Percentiles rank a stretch among this genome's conserved stretches.
phyloP scores from a whole-genome alignment of 2,329 filamentous ascomycete species.

The Pseudomassariella vexata region DNA sequence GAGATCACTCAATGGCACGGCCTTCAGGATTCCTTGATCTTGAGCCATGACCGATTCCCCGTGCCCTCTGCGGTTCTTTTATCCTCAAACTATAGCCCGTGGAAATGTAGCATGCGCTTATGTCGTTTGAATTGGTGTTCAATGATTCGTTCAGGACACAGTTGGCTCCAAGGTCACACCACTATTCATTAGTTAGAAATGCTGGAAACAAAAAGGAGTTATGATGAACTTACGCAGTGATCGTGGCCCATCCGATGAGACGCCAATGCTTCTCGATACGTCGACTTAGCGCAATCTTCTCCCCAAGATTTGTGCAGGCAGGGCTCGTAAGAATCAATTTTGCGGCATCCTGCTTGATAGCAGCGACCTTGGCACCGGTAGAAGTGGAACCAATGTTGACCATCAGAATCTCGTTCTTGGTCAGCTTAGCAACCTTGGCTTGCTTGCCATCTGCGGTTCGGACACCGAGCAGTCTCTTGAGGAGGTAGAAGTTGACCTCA shows the following conservation, averaged over 20 bases:
- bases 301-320: conserved; percentile 92
- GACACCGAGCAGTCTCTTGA: conserved; percentile 89
- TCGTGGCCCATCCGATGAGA: conserved; percentile 85
- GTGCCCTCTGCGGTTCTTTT: too few relatives aligned
- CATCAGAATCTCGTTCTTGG: conserved; percentile 99
- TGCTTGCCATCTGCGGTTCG: conserved; percentile 98
- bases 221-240: conserved; percentile 54
- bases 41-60: too few relatives aligned
- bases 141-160: too few relatives aligned
- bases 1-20: too few relatives aligned
- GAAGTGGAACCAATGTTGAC: conserved; percentile 98
- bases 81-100: too few relatives aligned
- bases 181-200: conserved; percentile 22
- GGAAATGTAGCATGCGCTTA: too few relatives aligned
- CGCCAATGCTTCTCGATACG: conserved; percentile 99
- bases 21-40: too few relatives aligned
- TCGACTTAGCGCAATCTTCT: conserved; percentile 94
- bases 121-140: too few relatives aligned
- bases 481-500: conserved; percentile 98
- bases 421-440: conserved; percentile 95
- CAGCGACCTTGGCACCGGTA: conserved; percentile 93
- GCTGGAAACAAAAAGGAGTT: neutral
- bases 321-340: conserved; percentile 90
- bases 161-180: conserved; percentile 50
- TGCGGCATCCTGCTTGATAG: conserved; percentile 95